Conservation (phyloP, 495 filamentous ascomycete species). For the Sordaria brevicollis region DNA sequence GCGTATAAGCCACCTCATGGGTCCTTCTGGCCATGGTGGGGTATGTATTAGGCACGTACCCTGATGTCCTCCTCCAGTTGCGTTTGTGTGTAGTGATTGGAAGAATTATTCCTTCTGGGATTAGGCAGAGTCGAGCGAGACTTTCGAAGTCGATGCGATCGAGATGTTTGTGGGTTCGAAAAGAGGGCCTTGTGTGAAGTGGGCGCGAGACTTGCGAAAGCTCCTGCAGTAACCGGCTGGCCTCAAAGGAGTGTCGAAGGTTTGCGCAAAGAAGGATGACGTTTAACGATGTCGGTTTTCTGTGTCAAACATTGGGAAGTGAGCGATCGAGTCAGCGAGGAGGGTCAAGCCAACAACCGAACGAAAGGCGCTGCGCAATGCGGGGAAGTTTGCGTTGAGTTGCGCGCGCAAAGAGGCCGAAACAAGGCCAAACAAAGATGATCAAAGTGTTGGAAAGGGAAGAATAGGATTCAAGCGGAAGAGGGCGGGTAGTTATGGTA, state of each 20-base stretch:
- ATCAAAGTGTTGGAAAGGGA: background rate
- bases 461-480: background rate
- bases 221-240: conserved; percentile 91
- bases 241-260: conserved; percentile 66
- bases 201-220: conserved; percentile 30
- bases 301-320: conserved; percentile 4
- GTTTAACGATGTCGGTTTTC: conserved; percentile 16
- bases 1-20: background rate
- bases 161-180: conserved; percentile 25
- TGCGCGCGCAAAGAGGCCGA: background rate
- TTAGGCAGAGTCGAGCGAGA: conserved; percentile 17
- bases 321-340: conserved; percentile 17
- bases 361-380: conserved; percentile 1
- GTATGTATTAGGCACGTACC: background rate
- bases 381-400: background rate
- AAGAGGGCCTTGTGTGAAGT: conserved; percentile 1
- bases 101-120: conserved; percentile 1
- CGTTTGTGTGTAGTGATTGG: background rate
- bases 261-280: conserved; percentile 22
- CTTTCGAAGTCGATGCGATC: conserved; percentile 29
- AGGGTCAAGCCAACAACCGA: conserved; percentile 7
- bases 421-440: background rate
- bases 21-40: background rate
- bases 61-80: background rate
- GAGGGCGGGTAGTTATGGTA: background rate